phyloP scores from a whole-genome alignment of 805 yeast genomes.

The Candida dendrica region DNA sequence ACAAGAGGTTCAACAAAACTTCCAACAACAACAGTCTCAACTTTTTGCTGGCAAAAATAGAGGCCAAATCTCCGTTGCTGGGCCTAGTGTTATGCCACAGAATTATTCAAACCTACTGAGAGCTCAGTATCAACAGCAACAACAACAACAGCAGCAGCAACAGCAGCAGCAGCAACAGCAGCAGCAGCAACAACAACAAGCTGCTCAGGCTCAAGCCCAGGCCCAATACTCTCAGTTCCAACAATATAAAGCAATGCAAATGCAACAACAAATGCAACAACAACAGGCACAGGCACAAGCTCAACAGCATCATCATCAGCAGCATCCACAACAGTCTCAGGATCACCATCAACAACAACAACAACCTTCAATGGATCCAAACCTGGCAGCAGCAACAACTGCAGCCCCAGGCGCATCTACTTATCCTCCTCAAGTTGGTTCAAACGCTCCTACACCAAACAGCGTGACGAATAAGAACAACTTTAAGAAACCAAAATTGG shows the following conservation, averaged over 20 bases:
- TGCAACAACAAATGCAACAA: conserved; percentile 1
- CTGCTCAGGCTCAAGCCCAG: not conserved
- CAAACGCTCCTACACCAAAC: not conserved
- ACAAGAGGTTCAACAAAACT: conserved; percentile 19
- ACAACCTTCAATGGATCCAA: not conserved
- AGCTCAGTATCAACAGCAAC: conserved; percentile 21
- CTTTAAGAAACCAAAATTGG: conserved; percentile 17
- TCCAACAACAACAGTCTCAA: conserved; percentile 21
- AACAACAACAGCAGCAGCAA: conserved; percentile 13
- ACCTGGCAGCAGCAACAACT: not conserved
- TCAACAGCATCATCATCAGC: not conserved
- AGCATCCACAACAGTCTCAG: conserved; percentile 5
- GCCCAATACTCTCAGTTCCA: conserved; percentile 1
- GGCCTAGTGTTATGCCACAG: conserved; percentile 10
- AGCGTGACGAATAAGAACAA: not conserved
- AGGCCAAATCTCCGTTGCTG: conserved; percentile 3
- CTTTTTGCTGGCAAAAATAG: conserved; percentile 17
- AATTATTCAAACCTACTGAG: conserved; percentile 20
- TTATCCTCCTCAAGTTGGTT: conserved; percentile 3
- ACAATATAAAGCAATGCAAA: not conserved
- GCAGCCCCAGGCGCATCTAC: not conserved
- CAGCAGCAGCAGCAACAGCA: conserved; percentile 18
- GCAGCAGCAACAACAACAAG: conserved; percentile 18
- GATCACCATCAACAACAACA: not conserved
- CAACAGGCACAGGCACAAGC: not conserved